Base-by-base conservation (phyloP, 768 basidiomycete genomes). In the Kockovaella imperatae region DNA sequence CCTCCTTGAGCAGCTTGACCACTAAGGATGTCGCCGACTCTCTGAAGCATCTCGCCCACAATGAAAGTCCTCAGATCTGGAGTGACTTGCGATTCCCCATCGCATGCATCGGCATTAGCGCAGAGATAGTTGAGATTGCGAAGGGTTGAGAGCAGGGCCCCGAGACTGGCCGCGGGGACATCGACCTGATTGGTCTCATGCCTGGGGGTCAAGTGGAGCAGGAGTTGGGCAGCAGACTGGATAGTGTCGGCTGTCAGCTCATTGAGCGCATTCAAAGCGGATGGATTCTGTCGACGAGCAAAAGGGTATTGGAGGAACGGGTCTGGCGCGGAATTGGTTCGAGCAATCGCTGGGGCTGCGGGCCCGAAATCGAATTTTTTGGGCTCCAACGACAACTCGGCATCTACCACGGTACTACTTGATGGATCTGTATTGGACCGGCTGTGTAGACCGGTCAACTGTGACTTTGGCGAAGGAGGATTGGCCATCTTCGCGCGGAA, bases 111-210 rank as follows among this genome's bases (percentile, higher is more conserved):
- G 23, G 64, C 55, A 35, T 72, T 84, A n/a, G 86, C 86, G 4
- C 87, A 87, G 56, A 95, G 79, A 63, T 86, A 93, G 68, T 93
- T 93, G 56, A 96, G 79, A 56, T 84, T 86, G 73, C 89, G 88
- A 86, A 95, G 87, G 31, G 83, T 79, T 15, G 86, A 87, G 68
- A 95, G 80, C 68, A 96, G 77, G 31, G 87, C 86, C 15, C 86
- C 85, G 71, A 96, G 78, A 56, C 84, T 87, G 5, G 88, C 79
- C 0, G 86, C 86, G 8, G 90, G 91, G 35, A 95, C 79, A 30
- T 86, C 82, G 21, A 96, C 72, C n/a, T 86, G 81, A 66, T 95
- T 89, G 38, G 95, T 77, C 17, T 95, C 74, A 70, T 96, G 91
- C 0, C 84, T 80, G 3, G 90, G 89, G 0, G 86, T 86, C 54